Percentiles rank a stretch among this genome's conserved stretches.
Conservation (phyloP, 2,329 filamentous ascomycete genomes). For the Calonectria naviculata region DNA sequence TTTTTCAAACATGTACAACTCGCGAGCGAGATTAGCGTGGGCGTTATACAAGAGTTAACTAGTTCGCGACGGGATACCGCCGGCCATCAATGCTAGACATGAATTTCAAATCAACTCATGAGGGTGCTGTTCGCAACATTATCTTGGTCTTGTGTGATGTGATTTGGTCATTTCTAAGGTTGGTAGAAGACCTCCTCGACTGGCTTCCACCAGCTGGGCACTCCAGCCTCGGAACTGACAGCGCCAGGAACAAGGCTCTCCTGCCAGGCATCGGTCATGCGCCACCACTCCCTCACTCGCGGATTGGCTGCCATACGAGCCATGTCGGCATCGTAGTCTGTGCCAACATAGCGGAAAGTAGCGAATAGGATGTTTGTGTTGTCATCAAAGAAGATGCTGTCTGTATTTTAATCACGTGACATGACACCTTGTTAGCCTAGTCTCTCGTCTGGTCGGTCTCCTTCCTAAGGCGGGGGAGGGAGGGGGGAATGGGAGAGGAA, state of each 20-base stretch:
- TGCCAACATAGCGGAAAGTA: constrained; percentile 82
- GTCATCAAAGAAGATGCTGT: constrained; percentile 79
- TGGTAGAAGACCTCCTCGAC: constrained; percentile 76
- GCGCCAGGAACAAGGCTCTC: constrained; percentile 71
- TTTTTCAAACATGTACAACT: constrained; percentile 41
- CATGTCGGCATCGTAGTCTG: constrained; percentile 80
- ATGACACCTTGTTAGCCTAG: not conserved
- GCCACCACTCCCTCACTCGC: constrained; percentile 83
- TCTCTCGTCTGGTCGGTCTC: not conserved
- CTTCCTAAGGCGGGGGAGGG: no score
- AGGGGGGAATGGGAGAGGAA: not conserved
- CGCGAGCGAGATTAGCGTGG: constrained; percentile 43
- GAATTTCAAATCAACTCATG: constrained; percentile 13
- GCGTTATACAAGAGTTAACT: constrained; percentile 40
- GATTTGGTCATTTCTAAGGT: not conserved
- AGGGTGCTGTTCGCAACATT: not conserved
- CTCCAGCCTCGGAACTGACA: constrained; percentile 67
- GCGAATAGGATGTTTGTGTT: constrained; percentile 75
- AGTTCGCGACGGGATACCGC: constrained; percentile 29
- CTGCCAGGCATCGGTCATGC: constrained; percentile 82
- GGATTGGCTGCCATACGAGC: constrained; percentile 77
- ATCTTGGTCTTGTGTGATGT: not conserved
- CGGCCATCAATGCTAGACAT: constrained; percentile 26
- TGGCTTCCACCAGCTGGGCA: constrained; percentile 75
- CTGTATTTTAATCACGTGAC: constrained; percentile 49